Conservation (phyloP, 2,329 filamentous ascomycete species). For the Camptophora hylomeconis region DNA sequence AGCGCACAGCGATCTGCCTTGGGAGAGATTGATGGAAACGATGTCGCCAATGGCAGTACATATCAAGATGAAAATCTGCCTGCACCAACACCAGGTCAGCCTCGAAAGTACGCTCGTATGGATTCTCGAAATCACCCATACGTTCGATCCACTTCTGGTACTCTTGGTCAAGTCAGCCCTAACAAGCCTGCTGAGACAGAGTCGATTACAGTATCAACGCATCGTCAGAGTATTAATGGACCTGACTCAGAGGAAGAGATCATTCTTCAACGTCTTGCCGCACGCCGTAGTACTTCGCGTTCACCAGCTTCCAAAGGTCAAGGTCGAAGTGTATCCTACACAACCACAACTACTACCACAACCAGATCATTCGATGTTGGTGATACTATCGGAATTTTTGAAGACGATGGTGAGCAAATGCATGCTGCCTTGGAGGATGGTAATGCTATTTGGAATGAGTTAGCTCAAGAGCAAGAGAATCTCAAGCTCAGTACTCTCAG, state of each 20-base stretch:
- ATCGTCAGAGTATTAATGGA: slow-evolving; percentile 45
- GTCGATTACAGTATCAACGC: slow-evolving; percentile 38
- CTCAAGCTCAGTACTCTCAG: slow-evolving; percentile 12
- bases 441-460: slow-evolving; percentile 16
- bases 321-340: slow-evolving; percentile 18
- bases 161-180: slow-evolving; percentile 20
- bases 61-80: slow-evolving; percentile 86
- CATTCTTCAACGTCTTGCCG: slow-evolving; percentile 60
- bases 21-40: slow-evolving; percentile 85
- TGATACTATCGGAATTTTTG: slow-evolving; percentile 16
- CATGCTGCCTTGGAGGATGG: slow-evolving; percentile 9
- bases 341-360: slow-evolving; percentile 16
- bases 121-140: slow-evolving; percentile 66
- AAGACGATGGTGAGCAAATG: slow-evolving; percentile 13
- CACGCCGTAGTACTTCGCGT: slow-evolving; percentile 29
- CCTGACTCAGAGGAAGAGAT: slow-evolving; percentile 71
- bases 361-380: slow-evolving; percentile 15
- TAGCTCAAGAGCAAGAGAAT: slow-evolving; percentile 17
- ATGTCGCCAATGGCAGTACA: slow-evolving; percentile 35
- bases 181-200: slow-evolving; percentile 43
- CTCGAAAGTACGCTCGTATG: slow-evolving; percentile 70
- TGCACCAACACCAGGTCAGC: slow-evolving; percentile 88
- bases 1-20: slow-evolving; percentile 56
- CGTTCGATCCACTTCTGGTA: slow-evolving; percentile 41
- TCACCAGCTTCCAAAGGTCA: slow-evolving; percentile 17